Percentiles rank a stretch among this genome's conserved stretches.
These are phyloP conservation scores for Allium cepa DNA, from an alignment of 106 monocot genomes.

Conservation along the genomic window DNA sequence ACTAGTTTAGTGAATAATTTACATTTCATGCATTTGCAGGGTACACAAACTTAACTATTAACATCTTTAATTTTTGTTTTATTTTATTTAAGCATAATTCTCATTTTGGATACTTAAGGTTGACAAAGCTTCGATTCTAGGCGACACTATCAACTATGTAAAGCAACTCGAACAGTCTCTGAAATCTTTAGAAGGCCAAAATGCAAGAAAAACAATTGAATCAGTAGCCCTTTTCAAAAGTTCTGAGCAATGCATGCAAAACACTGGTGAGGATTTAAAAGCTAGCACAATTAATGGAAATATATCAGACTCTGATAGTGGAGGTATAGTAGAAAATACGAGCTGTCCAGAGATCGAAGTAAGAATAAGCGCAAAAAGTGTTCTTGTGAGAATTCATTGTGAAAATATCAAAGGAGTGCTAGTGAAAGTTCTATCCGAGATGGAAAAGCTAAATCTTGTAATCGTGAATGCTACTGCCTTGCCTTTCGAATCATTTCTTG, in stretches of 20 bases:
- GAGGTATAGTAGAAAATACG: not conserved
- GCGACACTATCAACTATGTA: conserved; percentile 57
- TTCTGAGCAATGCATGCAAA: conserved; percentile 1
- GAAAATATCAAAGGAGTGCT: conserved; percentile 38
- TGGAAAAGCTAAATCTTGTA: conserved; percentile 40
- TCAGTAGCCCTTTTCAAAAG: conserved; percentile 25
- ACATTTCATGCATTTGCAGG: not conserved
- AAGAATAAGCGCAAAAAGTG: conserved; percentile 25
- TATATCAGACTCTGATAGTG: conserved; percentile 7
- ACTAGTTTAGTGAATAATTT: too few species aligned
- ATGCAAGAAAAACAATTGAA: conserved; percentile 20
- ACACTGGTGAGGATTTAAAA: not conserved
- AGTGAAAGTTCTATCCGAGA: conserved; percentile 30
- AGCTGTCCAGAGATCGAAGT: conserved; percentile 43
- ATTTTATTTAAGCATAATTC: not conserved
- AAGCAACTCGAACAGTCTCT: conserved; percentile 51
- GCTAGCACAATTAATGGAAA: not conserved
- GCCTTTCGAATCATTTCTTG: conserved; percentile 30
- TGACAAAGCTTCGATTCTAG: conserved; percentile 69
- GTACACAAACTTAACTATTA: not conserved
- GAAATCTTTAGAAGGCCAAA: conserved; percentile 38
- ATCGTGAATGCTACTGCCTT: conserved; percentile 40
- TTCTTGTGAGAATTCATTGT: conserved; percentile 58
- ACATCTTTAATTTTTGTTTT: not conserved
- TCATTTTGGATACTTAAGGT: conserved; percentile 16